phyloP scores from a whole-genome alignment of 2,329 filamentous ascomycete species.

The Cladosporium phlei region DNA sequence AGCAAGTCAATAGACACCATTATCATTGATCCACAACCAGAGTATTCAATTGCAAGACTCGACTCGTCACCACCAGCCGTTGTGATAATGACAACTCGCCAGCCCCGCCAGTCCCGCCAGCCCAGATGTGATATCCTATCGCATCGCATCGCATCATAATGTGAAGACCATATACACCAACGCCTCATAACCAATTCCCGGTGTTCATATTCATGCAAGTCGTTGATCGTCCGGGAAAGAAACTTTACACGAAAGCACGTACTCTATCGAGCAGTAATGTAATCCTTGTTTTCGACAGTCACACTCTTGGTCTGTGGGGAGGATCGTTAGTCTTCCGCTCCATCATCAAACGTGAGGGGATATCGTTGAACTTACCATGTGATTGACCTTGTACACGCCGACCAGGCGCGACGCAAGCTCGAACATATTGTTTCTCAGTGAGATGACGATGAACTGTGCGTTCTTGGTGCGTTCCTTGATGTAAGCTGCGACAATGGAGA shows the following conservation, averaged over 20 bases:
- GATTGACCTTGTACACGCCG: slow-evolving; percentile 98
- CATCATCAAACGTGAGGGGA: too few relatives aligned
- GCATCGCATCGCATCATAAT: too few relatives aligned
- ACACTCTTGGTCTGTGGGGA: slow-evolving; percentile 48
- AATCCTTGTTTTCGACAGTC: slow-evolving; percentile 49
- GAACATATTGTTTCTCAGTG: slow-evolving; percentile 98
- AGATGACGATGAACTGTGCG: slow-evolving; percentile 98
- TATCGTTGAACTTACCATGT: slow-evolving; percentile 59
- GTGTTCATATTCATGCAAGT: too few relatives aligned
- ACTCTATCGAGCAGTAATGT: slow-evolving; percentile 27
- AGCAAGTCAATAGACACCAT: too few relatives aligned
- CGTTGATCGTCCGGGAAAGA: not conserved
- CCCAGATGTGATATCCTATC: too few relatives aligned
- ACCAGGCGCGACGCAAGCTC: slow-evolving; percentile 92
- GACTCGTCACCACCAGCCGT: too few relatives aligned
- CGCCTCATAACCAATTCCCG: too few relatives aligned
- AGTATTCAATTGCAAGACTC: too few relatives aligned
- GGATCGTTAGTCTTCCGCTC: not conserved
- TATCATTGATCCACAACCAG: too few relatives aligned
- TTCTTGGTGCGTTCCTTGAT: slow-evolving; percentile 99
- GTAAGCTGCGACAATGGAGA: slow-evolving; percentile 96
- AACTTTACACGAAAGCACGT: not conserved
- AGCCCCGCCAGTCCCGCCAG: too few relatives aligned
- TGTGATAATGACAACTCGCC: too few relatives aligned
- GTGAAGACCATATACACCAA: too few relatives aligned